These are phyloP conservation scores for Ustilago nuda DNA, from an alignment of 1,284 basidiomycete genomes.

Conservation along the genomic window DNA sequence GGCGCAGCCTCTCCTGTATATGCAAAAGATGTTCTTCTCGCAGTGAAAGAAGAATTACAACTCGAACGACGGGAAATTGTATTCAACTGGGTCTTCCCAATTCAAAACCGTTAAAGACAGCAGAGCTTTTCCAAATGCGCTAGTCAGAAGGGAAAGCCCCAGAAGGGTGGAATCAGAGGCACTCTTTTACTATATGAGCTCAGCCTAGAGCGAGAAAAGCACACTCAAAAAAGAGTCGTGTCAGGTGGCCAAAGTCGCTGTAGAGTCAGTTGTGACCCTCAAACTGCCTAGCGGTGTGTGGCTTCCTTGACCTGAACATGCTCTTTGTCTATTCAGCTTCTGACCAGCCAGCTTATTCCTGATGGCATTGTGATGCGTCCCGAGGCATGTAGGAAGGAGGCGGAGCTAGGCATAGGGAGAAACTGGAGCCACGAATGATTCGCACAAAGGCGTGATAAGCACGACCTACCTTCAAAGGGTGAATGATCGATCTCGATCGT, in stretches of 20 bases:
- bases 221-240: slow-evolving; percentile 6
- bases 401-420: too few species aligned
- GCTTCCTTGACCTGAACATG: too few species aligned
- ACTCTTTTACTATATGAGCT: slow-evolving; percentile 5
- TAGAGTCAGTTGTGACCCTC: neutral
- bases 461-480: too few species aligned
- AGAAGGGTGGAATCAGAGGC: neutral
- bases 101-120: neutral
- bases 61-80: neutral
- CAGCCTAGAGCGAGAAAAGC: neutral
- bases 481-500: too few species aligned
- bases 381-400: neutral
- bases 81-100: neutral
- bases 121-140: slow-evolving; percentile 6
- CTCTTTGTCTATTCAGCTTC: too few species aligned
- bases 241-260: slow-evolving; percentile 22
- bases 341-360: neutral
- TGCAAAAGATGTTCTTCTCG: slow-evolving; percentile 4
- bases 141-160: neutral
- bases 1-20: neutral
- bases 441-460: too few species aligned
- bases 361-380: neutral
- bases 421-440: too few species aligned
- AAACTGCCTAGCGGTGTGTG: neutral
- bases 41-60: neutral